A percentile compares a stretch with the other conserved stretches of the same genome.
Evolutionary conservation across 1,284 basidiomycete species (phyloP).

Genomic region (Pholiota adiposa): DNA sequence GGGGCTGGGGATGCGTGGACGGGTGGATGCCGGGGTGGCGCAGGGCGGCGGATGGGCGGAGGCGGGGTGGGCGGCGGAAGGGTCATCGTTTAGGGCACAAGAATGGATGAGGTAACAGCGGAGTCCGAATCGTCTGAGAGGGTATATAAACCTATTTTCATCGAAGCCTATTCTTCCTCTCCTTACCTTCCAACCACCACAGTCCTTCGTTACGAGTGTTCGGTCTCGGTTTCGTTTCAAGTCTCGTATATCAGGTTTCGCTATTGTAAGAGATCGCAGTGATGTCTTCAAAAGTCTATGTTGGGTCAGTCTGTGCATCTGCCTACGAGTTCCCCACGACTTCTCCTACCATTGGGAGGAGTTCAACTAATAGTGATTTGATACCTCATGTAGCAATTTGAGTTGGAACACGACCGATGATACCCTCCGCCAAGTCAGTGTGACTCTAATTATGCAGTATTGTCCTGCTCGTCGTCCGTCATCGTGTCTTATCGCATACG

Average conservation of each 20-base stretch:
- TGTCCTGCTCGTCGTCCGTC: constrained; percentile 29
- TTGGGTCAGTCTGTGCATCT: constrained; percentile 75
- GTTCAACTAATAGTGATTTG: constrained; percentile 54
- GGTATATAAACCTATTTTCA: constrained; percentile 53
- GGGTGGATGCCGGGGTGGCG: not conserved
- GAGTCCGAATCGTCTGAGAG: constrained; percentile 49
- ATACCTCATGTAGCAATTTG: constrained; percentile 73
- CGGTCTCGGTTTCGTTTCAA: constrained; percentile 49
- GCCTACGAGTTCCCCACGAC: constrained; percentile 43
- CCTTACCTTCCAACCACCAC: constrained; percentile 47
- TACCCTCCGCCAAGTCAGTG: constrained; percentile 81
- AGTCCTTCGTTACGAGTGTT: constrained; percentile 51
- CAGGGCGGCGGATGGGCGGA: not conserved
- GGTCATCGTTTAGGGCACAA: constrained; percentile 5
- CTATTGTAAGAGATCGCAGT: constrained; percentile 49
- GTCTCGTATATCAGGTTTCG: constrained; percentile 44
- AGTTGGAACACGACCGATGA: constrained; percentile 96
- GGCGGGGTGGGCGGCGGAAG: not conserved
- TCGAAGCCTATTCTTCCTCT: constrained; percentile 33
- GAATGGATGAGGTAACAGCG: constrained; percentile 39
- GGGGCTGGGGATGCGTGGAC: not conserved
- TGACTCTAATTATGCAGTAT: constrained; percentile 44
- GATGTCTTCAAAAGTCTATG: constrained; percentile 83
- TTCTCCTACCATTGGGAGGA: constrained; percentile 49
- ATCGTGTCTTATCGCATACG: constrained; percentile 42